phyloP scores from a whole-genome alignment of 768 basidiomycete species.

The Hericium rajendrae region DNA sequence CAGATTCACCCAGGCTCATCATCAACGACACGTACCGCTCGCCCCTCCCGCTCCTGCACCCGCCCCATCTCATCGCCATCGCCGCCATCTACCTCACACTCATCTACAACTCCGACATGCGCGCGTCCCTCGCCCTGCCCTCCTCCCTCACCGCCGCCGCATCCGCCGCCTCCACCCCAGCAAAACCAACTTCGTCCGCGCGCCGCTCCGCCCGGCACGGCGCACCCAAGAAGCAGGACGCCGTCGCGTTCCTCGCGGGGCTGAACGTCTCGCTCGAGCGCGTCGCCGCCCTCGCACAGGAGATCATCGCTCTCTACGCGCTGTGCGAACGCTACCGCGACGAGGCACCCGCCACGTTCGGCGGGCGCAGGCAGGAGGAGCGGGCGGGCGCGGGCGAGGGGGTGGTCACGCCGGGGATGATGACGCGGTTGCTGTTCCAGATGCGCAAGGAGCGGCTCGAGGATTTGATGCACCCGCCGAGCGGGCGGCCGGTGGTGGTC shows the following conservation, averaged over 20 bases:
- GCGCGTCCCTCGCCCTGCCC: constrained; percentile 28
- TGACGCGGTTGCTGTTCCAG: constrained; percentile 45
- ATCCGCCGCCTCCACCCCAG: no score
- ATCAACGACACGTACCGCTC: constrained; percentile 96
- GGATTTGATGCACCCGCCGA: constrained; percentile 43
- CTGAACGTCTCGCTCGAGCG: constrained; percentile 80
- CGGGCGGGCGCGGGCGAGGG: constrained; percentile 14
- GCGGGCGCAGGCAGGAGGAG: constrained; percentile 7
- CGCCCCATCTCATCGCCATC: constrained; percentile 90
- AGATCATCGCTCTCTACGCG: constrained; percentile 83
- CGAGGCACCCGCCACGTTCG: constrained; percentile 31
- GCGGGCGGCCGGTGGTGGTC: constrained; percentile 42
- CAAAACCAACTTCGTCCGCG: constrained; percentile 13
- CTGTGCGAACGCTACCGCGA: constrained; percentile 83
- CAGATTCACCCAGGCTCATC: constrained; percentile 58
- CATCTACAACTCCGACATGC: constrained; percentile 56
- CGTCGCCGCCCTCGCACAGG: constrained; percentile 78
- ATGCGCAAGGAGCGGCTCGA: constrained; percentile 61
- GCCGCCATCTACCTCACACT: constrained; percentile 86
- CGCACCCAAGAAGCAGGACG: constrained; percentile 46
- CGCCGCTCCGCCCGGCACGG: constrained; percentile 42
- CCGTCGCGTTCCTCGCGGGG: constrained; percentile 73
- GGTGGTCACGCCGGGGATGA: constrained; percentile 46
- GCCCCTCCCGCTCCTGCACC: constrained; percentile 87
- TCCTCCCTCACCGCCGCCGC: constrained; percentile 25